These are phyloP conservation scores for Stagonosporopsis cucurbitacearum DNA, from an alignment of 2,329 filamentous ascomycete species.

Conservation along the genomic window DNA sequence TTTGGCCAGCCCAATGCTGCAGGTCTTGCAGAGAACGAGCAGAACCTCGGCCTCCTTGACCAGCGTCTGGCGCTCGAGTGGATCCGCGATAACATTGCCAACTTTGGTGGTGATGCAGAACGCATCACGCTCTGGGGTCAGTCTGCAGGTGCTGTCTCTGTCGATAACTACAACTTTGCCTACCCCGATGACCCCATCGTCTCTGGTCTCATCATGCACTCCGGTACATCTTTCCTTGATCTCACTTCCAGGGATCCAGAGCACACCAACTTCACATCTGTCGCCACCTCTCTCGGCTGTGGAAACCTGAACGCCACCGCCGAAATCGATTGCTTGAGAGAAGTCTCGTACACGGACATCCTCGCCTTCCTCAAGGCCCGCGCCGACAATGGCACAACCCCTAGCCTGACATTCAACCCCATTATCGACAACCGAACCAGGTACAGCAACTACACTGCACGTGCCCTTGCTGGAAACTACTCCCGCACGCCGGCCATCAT, in stretches of 20 bases:
- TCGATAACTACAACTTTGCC: conserved; percentile 59
- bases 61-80: conserved; percentile 50
- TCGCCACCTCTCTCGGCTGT: conserved; percentile 48
- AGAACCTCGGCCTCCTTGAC: conserved; percentile 52
- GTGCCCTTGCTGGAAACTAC: conserved; percentile 36
- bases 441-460: conserved; percentile 47
- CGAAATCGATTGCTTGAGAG: conserved; percentile 49
- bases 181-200: conserved; percentile 58
- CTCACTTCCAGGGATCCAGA: conserved; percentile 25
- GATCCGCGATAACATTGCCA: conserved; percentile 50
- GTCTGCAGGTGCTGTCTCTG: conserved; percentile 48
- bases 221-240: conserved; percentile 27
- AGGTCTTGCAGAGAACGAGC: conserved; percentile 34
- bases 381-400: conserved; percentile 32
- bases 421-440: conserved; percentile 40
- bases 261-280: conserved; percentile 49
- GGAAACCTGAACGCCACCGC: conserved; percentile 22
- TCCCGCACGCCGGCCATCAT: conserved; percentile 46
- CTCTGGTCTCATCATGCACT: conserved; percentile 34
- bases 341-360: conserved; percentile 38
- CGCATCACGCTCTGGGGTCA: conserved; percentile 52
- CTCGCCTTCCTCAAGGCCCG: conserved; percentile 43
- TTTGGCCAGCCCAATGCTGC: conserved; percentile 50
- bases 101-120: conserved; percentile 44
- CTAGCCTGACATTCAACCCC: conserved; percentile 36